phyloP scores from a whole-genome alignment of 2,329 filamentous ascomycete genomes.

The Talaromyces atroroseus region DNA sequence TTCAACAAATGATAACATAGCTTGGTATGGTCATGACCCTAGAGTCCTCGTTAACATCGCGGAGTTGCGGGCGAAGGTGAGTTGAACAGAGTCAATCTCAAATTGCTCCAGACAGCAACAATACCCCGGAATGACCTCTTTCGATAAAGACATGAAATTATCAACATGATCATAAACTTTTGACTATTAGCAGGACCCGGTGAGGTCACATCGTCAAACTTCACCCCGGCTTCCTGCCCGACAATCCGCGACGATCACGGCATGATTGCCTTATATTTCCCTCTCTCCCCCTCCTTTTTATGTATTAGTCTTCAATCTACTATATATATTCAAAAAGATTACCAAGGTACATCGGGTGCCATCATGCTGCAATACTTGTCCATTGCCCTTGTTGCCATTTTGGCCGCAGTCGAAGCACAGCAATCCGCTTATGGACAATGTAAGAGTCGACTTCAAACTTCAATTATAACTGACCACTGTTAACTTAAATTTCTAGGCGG shows the following conservation, averaged over 20 bases:
- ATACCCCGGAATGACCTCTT: not conserved
- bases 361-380: conserved; percentile 4
- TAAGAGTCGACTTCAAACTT: not conserved
- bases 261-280: not conserved
- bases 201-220: not conserved
- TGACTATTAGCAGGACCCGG: not conserved
- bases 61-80: not conserved
- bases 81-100: not conserved
- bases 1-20: not conserved
- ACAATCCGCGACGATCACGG: conserved; percentile 9
- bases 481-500: not conserved
- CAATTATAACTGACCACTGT: not conserved
- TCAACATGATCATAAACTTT: not conserved
- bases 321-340: not conserved
- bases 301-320: not conserved
- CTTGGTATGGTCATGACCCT: not conserved
- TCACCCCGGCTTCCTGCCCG: not conserved
- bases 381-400: not conserved
- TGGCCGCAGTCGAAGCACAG: conserved; percentile 6
- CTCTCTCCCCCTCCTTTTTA: not conserved
- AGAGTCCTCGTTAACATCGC: not conserved
- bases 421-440: conserved; percentile 8
- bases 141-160: not conserved
- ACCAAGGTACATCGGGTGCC: not conserved
- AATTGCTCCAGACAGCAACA: not conserved